phyloP scores from a whole-genome alignment of 176 grass and related monocot genomes.

The Zoysia japonica region DNA sequence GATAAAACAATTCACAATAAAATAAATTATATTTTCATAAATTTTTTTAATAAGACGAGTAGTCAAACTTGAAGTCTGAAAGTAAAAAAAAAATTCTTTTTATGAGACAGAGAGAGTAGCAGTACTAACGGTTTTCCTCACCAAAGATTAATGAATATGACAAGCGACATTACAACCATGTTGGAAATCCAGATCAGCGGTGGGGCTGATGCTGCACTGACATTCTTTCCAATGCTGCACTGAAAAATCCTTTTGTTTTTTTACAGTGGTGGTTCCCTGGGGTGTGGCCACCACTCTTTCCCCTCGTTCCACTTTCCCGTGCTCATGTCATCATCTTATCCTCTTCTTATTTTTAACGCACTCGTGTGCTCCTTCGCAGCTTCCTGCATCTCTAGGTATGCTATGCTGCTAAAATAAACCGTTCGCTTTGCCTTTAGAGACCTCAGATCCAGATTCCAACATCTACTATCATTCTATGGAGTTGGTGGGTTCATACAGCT shows the following conservation, averaged over 20 bases:
- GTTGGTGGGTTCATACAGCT: constrained; percentile 10
- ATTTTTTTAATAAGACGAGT: no score
- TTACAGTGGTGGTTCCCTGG: constrained; percentile 33
- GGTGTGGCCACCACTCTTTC: constrained; percentile 44
- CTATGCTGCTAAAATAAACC: not conserved
- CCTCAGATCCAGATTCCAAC: constrained; percentile 31
- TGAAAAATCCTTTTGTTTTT: not conserved
- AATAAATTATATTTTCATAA: no score
- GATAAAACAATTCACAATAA: no score
- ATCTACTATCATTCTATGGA: not conserved
- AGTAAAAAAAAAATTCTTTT: no score
- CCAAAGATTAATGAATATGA: not conserved
- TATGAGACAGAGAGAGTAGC: no score
- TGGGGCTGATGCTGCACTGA: constrained; percentile 30
- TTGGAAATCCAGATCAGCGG: constrained; percentile 32
- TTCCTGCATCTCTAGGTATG: not conserved
- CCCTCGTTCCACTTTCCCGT: not conserved
- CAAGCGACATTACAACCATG: not conserved
- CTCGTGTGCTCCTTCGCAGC: constrained; percentile 9
- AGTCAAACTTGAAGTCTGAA: no score
- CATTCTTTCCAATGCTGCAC: no score
- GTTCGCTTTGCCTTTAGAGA: not conserved
- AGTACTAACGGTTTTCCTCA: not conserved
- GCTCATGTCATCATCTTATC: constrained; percentile 51
- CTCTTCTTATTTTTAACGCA: constrained; percentile 33